A percentile compares a stretch with the other conserved stretches of the same genome.
phyloP scores from a whole-genome alignment of 768 basidiomycete species.

The Austroboletus festivus region DNA sequence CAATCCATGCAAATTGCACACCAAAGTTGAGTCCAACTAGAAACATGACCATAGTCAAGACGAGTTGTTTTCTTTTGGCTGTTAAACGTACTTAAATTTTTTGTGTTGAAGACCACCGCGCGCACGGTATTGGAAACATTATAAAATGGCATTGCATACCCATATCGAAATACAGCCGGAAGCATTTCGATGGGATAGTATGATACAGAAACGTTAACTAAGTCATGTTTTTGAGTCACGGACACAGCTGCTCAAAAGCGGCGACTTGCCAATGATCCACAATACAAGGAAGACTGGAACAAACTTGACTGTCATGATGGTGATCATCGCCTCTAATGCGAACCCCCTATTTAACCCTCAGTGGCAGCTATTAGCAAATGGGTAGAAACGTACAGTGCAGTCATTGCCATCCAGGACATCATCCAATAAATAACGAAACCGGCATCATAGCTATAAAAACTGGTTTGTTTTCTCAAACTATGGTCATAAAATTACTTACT shows the following conservation, averaged over 20 bases:
- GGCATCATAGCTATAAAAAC: constrained; percentile 38
- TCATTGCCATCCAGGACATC: constrained; percentile 58
- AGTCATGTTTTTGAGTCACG: not conserved
- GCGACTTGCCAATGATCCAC: constrained; percentile 57
- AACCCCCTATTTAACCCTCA: constrained; percentile 44
- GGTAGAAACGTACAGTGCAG: constrained; percentile 42
- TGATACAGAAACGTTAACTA: constrained; percentile 58
- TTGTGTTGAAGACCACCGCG: constrained; percentile 62
- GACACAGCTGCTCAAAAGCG: not conserved
- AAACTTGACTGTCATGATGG: constrained; percentile 49
- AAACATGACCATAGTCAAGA: constrained; percentile 1
- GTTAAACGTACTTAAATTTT: constrained; percentile 48
- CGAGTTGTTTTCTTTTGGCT: not conserved
- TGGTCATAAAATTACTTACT: constrained; percentile 29
- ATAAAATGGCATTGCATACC: constrained; percentile 70
- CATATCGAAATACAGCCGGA: constrained; percentile 60
- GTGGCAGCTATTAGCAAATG: not conserved
- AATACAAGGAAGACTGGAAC: constrained; percentile 59
- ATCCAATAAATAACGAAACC: constrained; percentile 70
- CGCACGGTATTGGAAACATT: constrained; percentile 62
- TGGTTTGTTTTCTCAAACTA: not conserved
- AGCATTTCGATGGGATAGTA: constrained; percentile 57
- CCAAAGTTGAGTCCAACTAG: constrained; percentile 63
- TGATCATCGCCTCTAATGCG: constrained; percentile 57
- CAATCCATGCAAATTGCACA: constrained; percentile 54